These are phyloP conservation scores for Quercus lobata DNA, from an alignment of 331 rosid genomes.

Conservation along the genomic window DNA sequence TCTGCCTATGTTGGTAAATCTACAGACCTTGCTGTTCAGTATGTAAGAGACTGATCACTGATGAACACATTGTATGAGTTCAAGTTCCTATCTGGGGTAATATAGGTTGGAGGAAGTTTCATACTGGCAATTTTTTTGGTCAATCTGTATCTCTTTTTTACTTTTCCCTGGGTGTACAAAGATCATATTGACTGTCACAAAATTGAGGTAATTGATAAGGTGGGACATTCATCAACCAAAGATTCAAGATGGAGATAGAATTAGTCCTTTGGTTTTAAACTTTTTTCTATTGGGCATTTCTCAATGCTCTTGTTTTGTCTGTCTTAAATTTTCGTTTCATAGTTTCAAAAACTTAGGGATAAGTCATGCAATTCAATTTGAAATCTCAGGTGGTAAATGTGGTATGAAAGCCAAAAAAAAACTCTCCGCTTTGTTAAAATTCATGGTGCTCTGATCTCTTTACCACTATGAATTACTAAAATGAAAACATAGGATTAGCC, in stretches of 20 bases:
- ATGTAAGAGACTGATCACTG: not conserved
- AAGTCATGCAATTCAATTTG: not conserved
- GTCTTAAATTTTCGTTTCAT: not conserved
- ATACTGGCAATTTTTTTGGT: not conserved
- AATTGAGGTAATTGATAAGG: not conserved
- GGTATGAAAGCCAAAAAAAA: not conserved
- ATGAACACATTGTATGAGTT: not conserved
- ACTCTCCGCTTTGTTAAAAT: not conserved
- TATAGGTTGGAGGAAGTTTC: not conserved
- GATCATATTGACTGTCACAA: not conserved
- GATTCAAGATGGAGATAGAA: not conserved
- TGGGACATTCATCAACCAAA: not conserved
- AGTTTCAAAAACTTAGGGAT: not conserved
- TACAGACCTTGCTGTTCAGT: not conserved
- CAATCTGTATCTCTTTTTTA: not conserved
- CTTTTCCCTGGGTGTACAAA: not conserved
- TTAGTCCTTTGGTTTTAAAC: not conserved
- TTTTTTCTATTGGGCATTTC: no score
- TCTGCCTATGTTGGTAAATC: not conserved
- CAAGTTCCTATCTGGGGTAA: not conserved
- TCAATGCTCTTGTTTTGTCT: no score
- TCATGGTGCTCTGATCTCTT: not conserved
- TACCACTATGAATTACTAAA: not conserved
- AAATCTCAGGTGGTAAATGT: not conserved
- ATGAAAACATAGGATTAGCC: not conserved